Evolutionary conservation across 495 filamentous ascomycete genomes (phyloP).

Genomic region (Aspergillus saccharolyticus): DNA sequence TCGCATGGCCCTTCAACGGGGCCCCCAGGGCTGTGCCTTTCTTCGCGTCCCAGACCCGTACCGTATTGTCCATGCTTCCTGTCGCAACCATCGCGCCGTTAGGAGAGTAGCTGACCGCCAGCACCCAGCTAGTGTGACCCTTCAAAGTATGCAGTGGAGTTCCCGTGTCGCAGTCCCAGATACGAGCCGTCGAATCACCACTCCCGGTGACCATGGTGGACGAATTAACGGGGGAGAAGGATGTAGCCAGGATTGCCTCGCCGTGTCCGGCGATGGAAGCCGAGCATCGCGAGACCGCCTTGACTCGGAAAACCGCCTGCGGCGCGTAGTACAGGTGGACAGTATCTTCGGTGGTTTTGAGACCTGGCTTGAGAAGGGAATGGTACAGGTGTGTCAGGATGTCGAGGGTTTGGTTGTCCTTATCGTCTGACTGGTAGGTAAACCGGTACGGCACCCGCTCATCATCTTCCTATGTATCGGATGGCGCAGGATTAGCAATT

Average conservation of each 20-base stretch:
- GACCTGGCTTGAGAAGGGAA: conserved; percentile 55
- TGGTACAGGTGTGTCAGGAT: conserved; percentile 72
- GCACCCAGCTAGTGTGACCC: conserved; percentile 90
- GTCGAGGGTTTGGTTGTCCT: conserved; percentile 52
- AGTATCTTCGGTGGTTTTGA: conserved; percentile 66
- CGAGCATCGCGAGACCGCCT: conserved; percentile 83
- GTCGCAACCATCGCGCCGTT: conserved; percentile 80
- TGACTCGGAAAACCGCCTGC: conserved; percentile 91
- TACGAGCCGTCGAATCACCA: conserved; percentile 84
- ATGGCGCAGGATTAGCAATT: not conserved
- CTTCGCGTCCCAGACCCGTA: conserved; percentile 84
- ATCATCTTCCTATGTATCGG: conserved; percentile 53
- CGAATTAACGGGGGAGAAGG: conserved; percentile 80
- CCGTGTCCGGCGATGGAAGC: conserved; percentile 88
- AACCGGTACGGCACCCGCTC: conserved; percentile 88
- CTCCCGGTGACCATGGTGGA: conserved; percentile 81
- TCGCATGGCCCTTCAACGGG: conserved; percentile 82
- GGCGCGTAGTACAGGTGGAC: conserved; percentile 79
- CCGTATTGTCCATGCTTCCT: conserved; percentile 88
- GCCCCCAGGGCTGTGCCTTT: conserved; percentile 71
- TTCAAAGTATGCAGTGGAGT: conserved; percentile 86
- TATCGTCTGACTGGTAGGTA: conserved; percentile 55
- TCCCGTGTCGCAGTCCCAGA: conserved; percentile 95
- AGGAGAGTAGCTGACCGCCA: conserved; percentile 81
- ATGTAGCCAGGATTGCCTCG: conserved; percentile 80